phyloP scores from a whole-genome alignment of 139 green algal genomes.

The Volvox reticuliferus region DNA sequence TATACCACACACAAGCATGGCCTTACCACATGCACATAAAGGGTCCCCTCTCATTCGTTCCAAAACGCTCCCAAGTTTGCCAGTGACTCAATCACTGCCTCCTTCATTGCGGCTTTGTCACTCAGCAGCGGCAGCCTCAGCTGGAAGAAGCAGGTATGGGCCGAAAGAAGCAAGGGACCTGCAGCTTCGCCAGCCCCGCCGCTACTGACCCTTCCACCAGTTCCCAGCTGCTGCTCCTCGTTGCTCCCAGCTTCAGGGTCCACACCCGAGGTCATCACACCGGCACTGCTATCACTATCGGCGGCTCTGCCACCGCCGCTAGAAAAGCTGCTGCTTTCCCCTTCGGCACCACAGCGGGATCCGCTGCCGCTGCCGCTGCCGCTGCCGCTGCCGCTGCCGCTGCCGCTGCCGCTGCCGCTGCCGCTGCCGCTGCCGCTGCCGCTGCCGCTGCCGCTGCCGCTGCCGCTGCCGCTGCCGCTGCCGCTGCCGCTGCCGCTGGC shows the following conservation, averaged over 20 bases:
- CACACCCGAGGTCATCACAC: neutral
- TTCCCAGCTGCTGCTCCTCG: neutral
- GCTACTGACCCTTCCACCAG: neutral
- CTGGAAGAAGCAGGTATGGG: conserved; percentile 48
- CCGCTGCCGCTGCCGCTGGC: neutral
- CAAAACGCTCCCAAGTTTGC: conserved; percentile 31
- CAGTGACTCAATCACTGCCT: conserved; percentile 38
- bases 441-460: neutral
- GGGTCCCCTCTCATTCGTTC: conserved; percentile 1
- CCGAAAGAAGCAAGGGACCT: conserved; percentile 12
- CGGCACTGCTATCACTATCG: neutral
- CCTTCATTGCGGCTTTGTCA: neutral
- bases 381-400: neutral
- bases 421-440: too few relatives aligned
- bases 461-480: neutral
- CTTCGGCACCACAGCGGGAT: neutral
- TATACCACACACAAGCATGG: neutral
- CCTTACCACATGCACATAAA: neutral
- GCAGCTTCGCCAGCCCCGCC: neutral
- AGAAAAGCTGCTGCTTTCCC: neutral
- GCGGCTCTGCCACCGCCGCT: neutral
- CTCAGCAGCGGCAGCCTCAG: conserved; percentile 33
- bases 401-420: too few relatives aligned
- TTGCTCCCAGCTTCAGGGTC: neutral
- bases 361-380: neutral